Conservation (phyloP, 176 grass and related monocot genomes). For the Echinochloa phyllopogon region DNA sequence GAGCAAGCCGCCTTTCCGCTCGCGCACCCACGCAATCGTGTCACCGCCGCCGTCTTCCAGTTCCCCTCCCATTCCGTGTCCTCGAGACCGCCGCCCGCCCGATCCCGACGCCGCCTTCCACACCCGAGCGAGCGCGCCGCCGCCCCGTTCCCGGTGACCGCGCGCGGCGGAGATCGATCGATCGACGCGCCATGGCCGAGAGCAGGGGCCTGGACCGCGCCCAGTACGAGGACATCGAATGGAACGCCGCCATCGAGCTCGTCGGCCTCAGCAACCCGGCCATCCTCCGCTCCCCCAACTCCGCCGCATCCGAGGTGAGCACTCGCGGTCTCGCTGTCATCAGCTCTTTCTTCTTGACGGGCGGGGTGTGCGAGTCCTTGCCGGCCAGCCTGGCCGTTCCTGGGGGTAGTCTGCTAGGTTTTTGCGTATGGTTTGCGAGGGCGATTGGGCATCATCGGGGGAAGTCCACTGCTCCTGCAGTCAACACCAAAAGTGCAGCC, state of each 20-base stretch:
- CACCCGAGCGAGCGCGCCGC: background rate
- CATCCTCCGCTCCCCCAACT: background rate
- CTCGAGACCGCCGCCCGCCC: background rate
- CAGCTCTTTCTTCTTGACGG: background rate
- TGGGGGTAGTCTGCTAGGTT: too few relatives aligned
- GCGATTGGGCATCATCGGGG: too few relatives aligned
- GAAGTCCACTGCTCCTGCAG: too few relatives aligned
- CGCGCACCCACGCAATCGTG: slow-evolving; percentile 30
- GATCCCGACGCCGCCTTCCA: background rate
- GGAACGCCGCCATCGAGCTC: slow-evolving; percentile 69
- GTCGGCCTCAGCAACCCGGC: slow-evolving; percentile 63
- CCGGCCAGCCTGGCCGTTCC: too few relatives aligned
- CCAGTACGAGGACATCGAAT: background rate
- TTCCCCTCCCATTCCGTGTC: background rate
- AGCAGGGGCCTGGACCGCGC: background rate
- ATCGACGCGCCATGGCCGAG: slow-evolving; percentile 52
- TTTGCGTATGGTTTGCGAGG: too few relatives aligned
- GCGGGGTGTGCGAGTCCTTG: too few relatives aligned
- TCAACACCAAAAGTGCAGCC: too few relatives aligned
- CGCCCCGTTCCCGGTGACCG: slow-evolving; percentile 31
- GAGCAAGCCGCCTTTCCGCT: slow-evolving; percentile 22
- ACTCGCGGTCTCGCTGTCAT: background rate
- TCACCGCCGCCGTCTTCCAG: slow-evolving; percentile 1
- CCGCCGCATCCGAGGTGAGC: slow-evolving; percentile 35
- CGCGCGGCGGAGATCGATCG: slow-evolving; percentile 34